Conservation (phyloP, 106 monocot species). For the Dioscorea zingiberensis region DNA sequence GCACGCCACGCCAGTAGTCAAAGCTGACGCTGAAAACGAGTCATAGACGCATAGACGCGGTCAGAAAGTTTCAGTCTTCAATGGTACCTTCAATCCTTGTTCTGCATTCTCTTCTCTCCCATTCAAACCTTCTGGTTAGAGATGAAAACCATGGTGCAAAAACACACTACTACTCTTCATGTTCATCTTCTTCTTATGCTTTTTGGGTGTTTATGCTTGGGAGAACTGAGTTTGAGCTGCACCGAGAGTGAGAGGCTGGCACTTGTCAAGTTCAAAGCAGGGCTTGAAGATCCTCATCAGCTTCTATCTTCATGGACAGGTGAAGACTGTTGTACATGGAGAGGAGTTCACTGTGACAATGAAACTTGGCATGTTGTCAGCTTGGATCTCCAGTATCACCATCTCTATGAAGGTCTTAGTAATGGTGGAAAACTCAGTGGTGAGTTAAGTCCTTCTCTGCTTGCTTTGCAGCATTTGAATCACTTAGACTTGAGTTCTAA, state of each 20-base stretch:
- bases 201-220: not conserved
- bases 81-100: too few species aligned
- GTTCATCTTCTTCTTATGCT: not conserved
- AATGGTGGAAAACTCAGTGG: too few species aligned
- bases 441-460: too few species aligned
- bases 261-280: not conserved
- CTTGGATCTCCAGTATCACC: conserved; percentile 6
- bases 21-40: too few species aligned
- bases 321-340: not conserved
- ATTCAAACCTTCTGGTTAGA: not conserved
- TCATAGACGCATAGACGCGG: too few species aligned
- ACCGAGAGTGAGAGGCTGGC: not conserved
- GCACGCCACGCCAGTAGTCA: too few species aligned
- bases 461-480: too few species aligned
- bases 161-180: not conserved
- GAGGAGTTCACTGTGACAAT: not conserved
- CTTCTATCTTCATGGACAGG: not conserved
- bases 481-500: too few species aligned
- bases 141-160: too few species aligned
- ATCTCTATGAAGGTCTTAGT: too few species aligned
- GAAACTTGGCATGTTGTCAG: conserved; percentile 10
- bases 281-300: not conserved
- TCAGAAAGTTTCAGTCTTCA: too few species aligned
- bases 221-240: not conserved
- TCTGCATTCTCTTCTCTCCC: too few species aligned